phyloP scores from a whole-genome alignment of 768 basidiomycete species.

The Russula sp. region DNA sequence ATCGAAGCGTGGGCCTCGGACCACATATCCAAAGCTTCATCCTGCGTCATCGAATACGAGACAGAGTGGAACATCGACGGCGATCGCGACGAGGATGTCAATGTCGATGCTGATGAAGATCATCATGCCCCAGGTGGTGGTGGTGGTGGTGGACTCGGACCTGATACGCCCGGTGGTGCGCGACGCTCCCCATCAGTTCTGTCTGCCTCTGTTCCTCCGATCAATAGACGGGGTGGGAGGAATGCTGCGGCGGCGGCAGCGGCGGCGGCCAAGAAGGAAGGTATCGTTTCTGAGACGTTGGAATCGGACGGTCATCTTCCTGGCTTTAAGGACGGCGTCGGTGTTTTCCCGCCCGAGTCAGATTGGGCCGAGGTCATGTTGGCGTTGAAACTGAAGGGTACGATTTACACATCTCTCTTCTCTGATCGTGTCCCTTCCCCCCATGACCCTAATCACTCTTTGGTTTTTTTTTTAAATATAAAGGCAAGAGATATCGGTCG shows the following conservation, averaged over 20 bases:
- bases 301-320: constrained; percentile 72
- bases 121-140: too few relatives aligned
- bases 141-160: too few relatives aligned
- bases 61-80: constrained; percentile 82
- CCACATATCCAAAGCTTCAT: constrained; percentile 65
- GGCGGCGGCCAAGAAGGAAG: constrained; percentile 38
- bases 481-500: constrained; percentile 74
- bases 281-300: constrained; percentile 44
- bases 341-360: constrained; percentile 65
- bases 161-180: constrained; percentile 33
- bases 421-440: neutral
- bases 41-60: constrained; percentile 77
- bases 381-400: constrained; percentile 72
- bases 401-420: neutral
- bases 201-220: constrained; percentile 22
- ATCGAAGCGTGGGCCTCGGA: constrained; percentile 70
- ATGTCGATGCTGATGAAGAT: constrained; percentile 48
- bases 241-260: too few relatives aligned
- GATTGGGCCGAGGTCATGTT: constrained; percentile 74
- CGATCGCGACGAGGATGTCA: constrained; percentile 44
- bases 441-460: neutral
- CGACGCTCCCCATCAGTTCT: constrained; percentile 35
- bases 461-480: neutral
- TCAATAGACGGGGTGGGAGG: constrained; percentile 36
- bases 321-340: constrained; percentile 73